Evolutionary conservation across 257 asterid species (phyloP), one percentile per base, ranked within the genome.

Genomic region (Penstemon davidsonii): DNA sequence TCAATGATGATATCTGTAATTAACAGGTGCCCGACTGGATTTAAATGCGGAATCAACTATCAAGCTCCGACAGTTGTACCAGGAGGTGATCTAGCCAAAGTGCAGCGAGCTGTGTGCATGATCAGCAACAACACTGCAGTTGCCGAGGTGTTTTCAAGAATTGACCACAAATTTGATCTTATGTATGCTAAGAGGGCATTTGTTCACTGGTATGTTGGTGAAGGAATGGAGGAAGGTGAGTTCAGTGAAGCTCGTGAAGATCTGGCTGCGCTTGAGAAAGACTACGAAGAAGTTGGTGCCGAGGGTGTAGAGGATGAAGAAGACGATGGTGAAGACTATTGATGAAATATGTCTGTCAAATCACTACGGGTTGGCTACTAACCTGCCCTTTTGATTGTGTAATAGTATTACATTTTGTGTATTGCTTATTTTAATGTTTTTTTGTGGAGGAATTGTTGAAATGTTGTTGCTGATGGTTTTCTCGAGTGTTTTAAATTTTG

Each of bases 191-290:
- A 80, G 76, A 71, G 85, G 62, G 85, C 85, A 1, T 80, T 80
- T 44, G 85, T 80, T 40, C 82, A 80, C 71, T 80, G 85, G 85
- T 80, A 80, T 9, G 85, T 80, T 0, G 85, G 85, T 19, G 85
- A 80, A 67, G 85, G 85, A 70, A 80, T 80, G 85, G 85, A 80
- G 73, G 85, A 80, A 74, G 85, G 85, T 4, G 85, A 80, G 73
- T 80, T 80, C 63, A 80, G 85, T 15, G 85, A 80, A 66, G 85
- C 85, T 60, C 85, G 85, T 62, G 85, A 80, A 68, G 85, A 80
- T 70, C 55, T 80, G 78, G 85, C 85, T 45, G 85, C 85, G 15
- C 82, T 80, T 4, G 85, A 80, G 47, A 80, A 80, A 61, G 85
- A 80, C 73, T 80, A 80, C 5, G 85, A 80, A 67, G 85, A 80